Evolutionary conservation across 2,329 filamentous ascomycete genomes (phyloP).

Genomic region (Hortaea sp.): DNA sequence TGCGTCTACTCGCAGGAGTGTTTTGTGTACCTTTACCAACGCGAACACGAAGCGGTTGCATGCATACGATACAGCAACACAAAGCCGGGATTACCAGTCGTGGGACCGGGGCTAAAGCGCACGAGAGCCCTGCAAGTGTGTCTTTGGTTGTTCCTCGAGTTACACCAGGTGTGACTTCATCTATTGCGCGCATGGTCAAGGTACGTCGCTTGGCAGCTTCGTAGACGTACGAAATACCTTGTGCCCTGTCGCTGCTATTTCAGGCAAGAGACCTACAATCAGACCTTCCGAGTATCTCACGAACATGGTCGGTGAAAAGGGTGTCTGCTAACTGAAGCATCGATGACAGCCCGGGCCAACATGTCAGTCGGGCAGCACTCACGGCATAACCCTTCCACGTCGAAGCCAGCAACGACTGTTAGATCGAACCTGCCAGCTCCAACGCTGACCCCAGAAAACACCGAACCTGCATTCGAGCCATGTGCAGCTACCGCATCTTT

Average conservation of each 20-base stretch:
- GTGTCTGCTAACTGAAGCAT: too few relatives aligned
- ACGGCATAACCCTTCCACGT: slow-evolving; percentile 30
- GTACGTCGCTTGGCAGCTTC: slow-evolving; percentile 18
- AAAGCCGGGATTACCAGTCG: slow-evolving; percentile 11
- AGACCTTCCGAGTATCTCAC: slow-evolving; percentile 5
- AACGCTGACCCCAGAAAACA: slow-evolving; percentile 35
- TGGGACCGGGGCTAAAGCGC: slow-evolving; percentile 16
- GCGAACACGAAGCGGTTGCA: slow-evolving; percentile 27
- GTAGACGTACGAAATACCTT: slow-evolving; percentile 15
- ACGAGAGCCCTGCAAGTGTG: slow-evolving; percentile 15
- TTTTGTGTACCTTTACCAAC: slow-evolving; percentile 9
- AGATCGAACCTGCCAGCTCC: slow-evolving; percentile 30
- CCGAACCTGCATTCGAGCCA: slow-evolving; percentile 59
- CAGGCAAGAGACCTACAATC: slow-evolving; percentile 11
- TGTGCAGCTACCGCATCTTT: slow-evolving; percentile 85
- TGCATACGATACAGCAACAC: slow-evolving; percentile 26
- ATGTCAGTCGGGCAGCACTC: slow-evolving; percentile 36
- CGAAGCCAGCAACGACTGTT: slow-evolving; percentile 23
- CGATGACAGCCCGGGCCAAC: slow-evolving; percentile 13
- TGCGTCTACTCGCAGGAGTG: slow-evolving; percentile 14
- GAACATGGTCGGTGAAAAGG: too few relatives aligned
- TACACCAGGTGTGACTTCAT: slow-evolving; percentile 17
- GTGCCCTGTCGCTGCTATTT: slow-evolving; percentile 13
- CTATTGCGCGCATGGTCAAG: slow-evolving; percentile 23
- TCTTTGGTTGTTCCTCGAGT: slow-evolving; percentile 6